These are phyloP conservation scores for Chenopodium suecicum DNA, from an alignment of 148 eudicot species.

Conservation along the genomic window DNA sequence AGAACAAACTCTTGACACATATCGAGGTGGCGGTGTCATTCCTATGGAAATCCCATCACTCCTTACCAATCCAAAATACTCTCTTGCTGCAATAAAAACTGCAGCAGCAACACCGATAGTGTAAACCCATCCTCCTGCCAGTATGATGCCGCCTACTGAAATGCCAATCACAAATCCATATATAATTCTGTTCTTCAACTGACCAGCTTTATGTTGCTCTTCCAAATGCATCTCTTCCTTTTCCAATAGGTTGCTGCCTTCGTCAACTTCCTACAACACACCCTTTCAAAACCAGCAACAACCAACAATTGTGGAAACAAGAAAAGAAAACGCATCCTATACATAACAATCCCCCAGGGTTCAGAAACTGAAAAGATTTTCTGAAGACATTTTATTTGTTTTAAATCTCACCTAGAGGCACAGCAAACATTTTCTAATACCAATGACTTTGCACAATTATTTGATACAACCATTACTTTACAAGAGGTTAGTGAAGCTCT, in stretches of 20 bases:
- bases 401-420: not conserved
- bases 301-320: not conserved
- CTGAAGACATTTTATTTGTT: not conserved
- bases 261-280: constrained; percentile 54
- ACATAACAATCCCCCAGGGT: not conserved
- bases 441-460: not conserved
- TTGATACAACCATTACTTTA: not conserved
- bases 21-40: constrained; percentile 97
- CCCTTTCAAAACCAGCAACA: constrained; percentile 35
- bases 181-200: constrained; percentile 69
- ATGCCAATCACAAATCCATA: constrained; percentile 86
- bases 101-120: constrained; percentile 72
- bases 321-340: not conserved
- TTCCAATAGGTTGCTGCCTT: constrained; percentile 25
- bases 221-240: constrained; percentile 43
- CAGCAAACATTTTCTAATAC: not conserved
- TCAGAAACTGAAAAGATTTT: not conserved
- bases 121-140: constrained; percentile 96
- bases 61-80: constrained; percentile 89
- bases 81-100: constrained; percentile 69
- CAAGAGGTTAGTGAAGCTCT: not conserved
- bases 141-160: constrained; percentile 63
- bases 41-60: constrained; percentile 87
- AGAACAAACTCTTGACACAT: constrained; percentile 85
- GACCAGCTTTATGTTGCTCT: constrained; percentile 48